Evolutionary conservation across 2,329 filamentous ascomycete genomes (phyloP), one percentile per base, ranked within the genome.

Genomic region (Magnaporthiopsis incrustans): DNA sequence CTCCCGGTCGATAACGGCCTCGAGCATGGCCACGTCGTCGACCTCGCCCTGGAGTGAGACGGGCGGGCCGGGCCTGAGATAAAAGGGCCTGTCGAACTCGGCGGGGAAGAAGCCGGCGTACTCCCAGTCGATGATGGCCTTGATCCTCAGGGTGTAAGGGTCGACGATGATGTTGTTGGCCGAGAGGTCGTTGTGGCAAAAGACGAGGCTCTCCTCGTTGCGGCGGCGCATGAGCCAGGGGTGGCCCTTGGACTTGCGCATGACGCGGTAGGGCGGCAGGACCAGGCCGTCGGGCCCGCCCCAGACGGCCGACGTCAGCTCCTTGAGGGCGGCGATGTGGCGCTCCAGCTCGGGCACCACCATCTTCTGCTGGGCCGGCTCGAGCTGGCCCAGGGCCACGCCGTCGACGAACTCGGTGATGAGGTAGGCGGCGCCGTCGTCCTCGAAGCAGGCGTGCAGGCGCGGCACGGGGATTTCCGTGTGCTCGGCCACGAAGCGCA

Each of bases 341-440:
- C 35, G 35, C 64, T 71, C 63, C 25, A 74, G 68, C 66, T 75
- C 73, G 32, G 68, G 30, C 7, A 62, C 60, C n/a, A 75, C 71
- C 2, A 69, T 65, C 2, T 57, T 61, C 64, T 71, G 72, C 56
- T 72, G 64, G 10, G 69, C 67, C 2, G 70, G 70, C 8, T 62
- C 14, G 11, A 76, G 69, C 11, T 71, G 66, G 30, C 68, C 64
- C 72, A 76, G 72, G 61, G 58, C 65, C 5, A 72, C 70, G 12
- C 74, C 73, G 30, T 71, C 65, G 32, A 76, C 67, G 63, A 69
- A 71, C 63, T 75, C 70, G 15, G 69, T 73, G 22, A 73, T 67
- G 35, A 74, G 57, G 64, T 72, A 73, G 59, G 68, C 72, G 22
- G 72, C 71, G 4, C 68, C 71, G 62, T 72, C 70, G 59, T 74